Conservation (phyloP, 2,329 filamentous ascomycete genomes). For the Venturia oleaginea region DNA sequence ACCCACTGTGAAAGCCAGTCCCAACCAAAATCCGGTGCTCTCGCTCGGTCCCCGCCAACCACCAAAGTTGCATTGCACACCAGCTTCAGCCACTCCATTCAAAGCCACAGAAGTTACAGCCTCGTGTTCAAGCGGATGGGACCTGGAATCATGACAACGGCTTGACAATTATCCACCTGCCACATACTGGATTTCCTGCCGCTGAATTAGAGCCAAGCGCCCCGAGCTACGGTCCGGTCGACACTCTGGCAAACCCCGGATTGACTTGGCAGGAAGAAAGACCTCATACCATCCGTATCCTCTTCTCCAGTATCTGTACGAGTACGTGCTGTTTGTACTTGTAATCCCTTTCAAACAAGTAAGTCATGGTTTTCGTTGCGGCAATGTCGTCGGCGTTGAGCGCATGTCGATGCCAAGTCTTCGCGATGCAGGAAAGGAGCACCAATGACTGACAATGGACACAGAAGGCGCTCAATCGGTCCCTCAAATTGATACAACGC, state of each 20-base stretch:
- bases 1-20: background rate
- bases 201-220: background rate
- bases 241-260: background rate
- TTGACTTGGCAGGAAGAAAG: background rate
- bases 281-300: background rate
- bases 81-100: background rate
- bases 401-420: background rate
- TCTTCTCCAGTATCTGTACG: background rate
- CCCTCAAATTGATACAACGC: background rate
- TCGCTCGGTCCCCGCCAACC: background rate
- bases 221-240: background rate
- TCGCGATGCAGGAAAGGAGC: background rate
- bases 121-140: background rate
- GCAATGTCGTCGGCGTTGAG: background rate
- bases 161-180: background rate
- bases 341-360: background rate
- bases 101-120: background rate
- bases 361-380: background rate
- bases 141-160: background rate
- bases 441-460: background rate
- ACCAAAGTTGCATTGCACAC: background rate
- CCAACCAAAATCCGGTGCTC: background rate
- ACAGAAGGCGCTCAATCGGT: background rate
- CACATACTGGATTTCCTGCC: background rate
- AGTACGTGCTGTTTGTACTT: background rate